Evolutionary conservation across 148 eudicot genomes (phyloP), one percentile per base, ranked within the genome.

Genomic region (Rhododendron ovatum): DNA sequence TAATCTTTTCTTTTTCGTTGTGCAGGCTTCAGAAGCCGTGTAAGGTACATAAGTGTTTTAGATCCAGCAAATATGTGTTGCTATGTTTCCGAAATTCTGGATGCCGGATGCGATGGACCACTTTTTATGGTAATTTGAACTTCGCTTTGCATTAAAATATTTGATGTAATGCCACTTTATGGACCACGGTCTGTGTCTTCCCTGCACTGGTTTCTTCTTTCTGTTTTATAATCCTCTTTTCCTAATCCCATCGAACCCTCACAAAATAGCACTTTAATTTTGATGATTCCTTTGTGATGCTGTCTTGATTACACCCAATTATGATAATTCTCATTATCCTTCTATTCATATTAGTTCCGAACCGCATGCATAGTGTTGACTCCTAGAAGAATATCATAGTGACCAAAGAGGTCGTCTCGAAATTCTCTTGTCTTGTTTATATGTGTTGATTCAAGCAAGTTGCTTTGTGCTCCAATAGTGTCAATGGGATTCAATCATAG

Each of bases 21-120:
- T 91, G 85, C 90, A 96, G 99, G 99, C 78, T 96, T 95, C 84
- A 93, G 89, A 89, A 98, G 96, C 86, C 98, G 98, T 84, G 96
- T 94, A 22, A 91, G 87, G 86, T 98, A 95, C 92, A 93, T 95
- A 82, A 89, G 90, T 86, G 84, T 93, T 75, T 86, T 88, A 86
- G 96, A 98, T 91, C 99, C 96, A 83, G 82, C 98, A 76, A 92
- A 90, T 35, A 91, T 89, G 92, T 92, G 96, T 91, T 85, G 87
- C 86, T 98, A 98, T 85, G 53, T 95, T 53, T 98, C 99, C 13
- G 96, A 98, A 90, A 90, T 94, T 86, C 85, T 95, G 88, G 97
- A 98, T 90, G 94, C 93, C 47, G 97, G 98, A 82, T 89, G 86
- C 10, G 93, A 90, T 86, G 91, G 96, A 78, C 99, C 99, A 41